Percentiles rank a stretch among this genome's conserved stretches.
These are phyloP conservation scores for Xylariaceae sp. DNA, from an alignment of 2,329 filamentous ascomycete genomes.

Conservation along the genomic window DNA sequence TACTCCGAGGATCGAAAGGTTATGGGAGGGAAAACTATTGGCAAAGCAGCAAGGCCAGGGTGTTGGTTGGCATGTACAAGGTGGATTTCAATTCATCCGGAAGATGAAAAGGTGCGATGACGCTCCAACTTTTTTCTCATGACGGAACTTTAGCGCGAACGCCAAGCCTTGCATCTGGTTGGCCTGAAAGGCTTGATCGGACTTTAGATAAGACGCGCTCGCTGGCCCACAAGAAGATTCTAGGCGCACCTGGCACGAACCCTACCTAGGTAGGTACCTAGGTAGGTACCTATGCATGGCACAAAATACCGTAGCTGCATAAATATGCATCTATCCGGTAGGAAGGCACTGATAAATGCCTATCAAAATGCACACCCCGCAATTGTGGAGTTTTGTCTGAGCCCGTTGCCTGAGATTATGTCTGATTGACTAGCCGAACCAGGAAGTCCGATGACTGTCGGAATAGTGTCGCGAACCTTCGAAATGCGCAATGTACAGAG, in stretches of 20 bases:
- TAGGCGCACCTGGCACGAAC: background rate
- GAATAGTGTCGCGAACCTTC: too few species aligned
- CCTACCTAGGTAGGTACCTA: too few species aligned
- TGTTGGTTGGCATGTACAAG: background rate
- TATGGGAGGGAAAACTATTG: background rate
- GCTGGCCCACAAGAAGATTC: background rate
- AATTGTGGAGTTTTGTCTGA: too few species aligned
- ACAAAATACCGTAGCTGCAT: too few species aligned
- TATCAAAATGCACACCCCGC: too few species aligned
- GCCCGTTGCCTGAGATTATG: too few species aligned
- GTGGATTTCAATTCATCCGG: background rate
- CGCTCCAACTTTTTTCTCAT: conserved; percentile 30
- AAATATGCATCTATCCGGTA: too few species aligned
- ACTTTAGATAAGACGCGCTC: conserved; percentile 15
- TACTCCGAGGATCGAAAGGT: background rate
- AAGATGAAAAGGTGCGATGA: conserved; percentile 22
- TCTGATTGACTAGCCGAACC: too few species aligned
- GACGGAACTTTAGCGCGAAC: conserved; percentile 8
- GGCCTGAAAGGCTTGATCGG: conserved; percentile 2
- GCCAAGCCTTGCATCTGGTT: conserved; percentile 20
- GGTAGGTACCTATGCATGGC: too few species aligned
- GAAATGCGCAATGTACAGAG: too few species aligned
- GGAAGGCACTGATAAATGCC: too few species aligned
- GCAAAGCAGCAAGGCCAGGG: background rate
- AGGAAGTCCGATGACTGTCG: too few species aligned